These are phyloP conservation scores for Dictyostelium citrinum DNA, from an alignment of 78 protist species.

Conservation along the genomic window DNA sequence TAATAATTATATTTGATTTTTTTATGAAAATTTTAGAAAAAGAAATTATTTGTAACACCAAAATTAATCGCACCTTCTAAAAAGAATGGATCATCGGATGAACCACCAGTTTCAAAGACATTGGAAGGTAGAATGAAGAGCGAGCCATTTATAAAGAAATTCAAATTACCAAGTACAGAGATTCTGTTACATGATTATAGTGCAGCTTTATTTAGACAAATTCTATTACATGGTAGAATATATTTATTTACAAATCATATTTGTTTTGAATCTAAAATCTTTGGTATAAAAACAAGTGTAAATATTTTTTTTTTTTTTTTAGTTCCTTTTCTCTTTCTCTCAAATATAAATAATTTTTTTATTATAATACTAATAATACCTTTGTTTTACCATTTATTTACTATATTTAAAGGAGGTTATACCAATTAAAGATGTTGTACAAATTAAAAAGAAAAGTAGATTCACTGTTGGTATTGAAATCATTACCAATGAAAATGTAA, in stretches of 20 bases:
- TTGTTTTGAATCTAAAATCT: slow-evolving; percentile 73
- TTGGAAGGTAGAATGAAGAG: slow-evolving; percentile 60
- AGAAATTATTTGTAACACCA: slow-evolving; percentile 67
- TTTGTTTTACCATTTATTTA: too few species aligned
- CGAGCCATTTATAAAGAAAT: slow-evolving; percentile 55
- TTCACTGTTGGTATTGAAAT: slow-evolving; percentile 56
- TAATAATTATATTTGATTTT: not conserved
- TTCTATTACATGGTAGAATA: slow-evolving; percentile 50
- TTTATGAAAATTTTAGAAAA: too few species aligned
- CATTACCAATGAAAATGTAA: not conserved
- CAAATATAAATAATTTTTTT: not conserved
- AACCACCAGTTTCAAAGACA: slow-evolving; percentile 55
- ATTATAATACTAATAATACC: not conserved
- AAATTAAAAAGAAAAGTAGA: slow-evolving; percentile 36
- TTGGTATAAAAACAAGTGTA: slow-evolving; percentile 62
- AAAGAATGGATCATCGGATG: slow-evolving; percentile 4
- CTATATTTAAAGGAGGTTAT: slow-evolving; percentile 25
- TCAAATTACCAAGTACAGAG: slow-evolving; percentile 52
- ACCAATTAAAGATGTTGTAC: slow-evolving; percentile 18
- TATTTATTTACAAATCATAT: slow-evolving; percentile 49
- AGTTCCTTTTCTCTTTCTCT: not conserved
- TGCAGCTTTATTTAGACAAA: slow-evolving; percentile 51
- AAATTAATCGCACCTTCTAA: slow-evolving; percentile 29
- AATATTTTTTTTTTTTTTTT: not conserved
- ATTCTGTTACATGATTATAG: slow-evolving; percentile 42